Evolutionary conservation across 2,329 filamentous ascomycete species (phyloP).

Genomic region (Penicillium polonicum): DNA sequence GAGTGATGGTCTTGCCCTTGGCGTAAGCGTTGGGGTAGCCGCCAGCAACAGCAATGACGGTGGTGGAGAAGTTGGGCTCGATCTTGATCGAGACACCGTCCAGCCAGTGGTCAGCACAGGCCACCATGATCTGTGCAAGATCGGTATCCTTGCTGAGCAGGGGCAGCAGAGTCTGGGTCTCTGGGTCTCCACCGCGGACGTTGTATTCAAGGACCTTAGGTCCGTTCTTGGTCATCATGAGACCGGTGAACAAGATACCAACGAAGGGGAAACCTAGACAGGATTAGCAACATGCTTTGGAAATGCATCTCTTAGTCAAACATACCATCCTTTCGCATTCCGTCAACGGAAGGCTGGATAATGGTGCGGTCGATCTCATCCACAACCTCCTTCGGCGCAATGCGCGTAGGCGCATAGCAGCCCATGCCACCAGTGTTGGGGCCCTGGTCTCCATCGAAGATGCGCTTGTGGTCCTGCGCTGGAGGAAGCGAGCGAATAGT

Average conservation of each 20-base stretch:
- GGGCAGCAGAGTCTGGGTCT: constrained; percentile 82
- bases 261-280: constrained; percentile 43
- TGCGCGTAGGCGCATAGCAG: constrained; percentile 87
- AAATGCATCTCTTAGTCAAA: constrained; percentile 69
- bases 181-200: constrained; percentile 87
- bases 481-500: constrained; percentile 80
- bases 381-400: constrained; percentile 72
- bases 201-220: constrained; percentile 90
- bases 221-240: constrained; percentile 83
- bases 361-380: constrained; percentile 76
- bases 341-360: constrained; percentile 83
- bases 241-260: constrained; percentile 56
- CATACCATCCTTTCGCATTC: constrained; percentile 74
- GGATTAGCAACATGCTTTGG: constrained; percentile 53
- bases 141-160: constrained; percentile 76
- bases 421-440: constrained; percentile 98
- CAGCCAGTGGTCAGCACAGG: constrained; percentile 74
- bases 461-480: constrained; percentile 95
- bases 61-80: constrained; percentile 72
- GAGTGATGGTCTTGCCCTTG: constrained; percentile 67
- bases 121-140: constrained; percentile 83
- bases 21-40: constrained; percentile 86
- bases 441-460: constrained; percentile 83
- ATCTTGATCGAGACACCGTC: constrained; percentile 67
- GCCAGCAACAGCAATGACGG: constrained; percentile 88